Evolutionary conservation across 768 basidiomycete species (phyloP), one percentile per base, ranked within the genome.

Genomic region (Fomitopsis pulvina): DNA sequence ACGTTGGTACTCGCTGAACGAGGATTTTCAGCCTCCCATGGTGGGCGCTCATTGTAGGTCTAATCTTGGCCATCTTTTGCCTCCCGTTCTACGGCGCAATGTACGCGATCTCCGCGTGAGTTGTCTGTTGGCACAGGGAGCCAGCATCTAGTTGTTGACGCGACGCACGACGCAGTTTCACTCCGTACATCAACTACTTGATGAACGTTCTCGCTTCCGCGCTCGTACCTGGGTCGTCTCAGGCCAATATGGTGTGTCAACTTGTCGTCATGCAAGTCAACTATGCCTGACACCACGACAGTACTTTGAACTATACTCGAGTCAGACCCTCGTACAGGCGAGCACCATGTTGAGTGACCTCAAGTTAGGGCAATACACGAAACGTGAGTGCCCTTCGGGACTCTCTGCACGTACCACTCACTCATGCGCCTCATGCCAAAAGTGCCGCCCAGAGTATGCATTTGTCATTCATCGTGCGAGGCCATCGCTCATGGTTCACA

Each of bases 321-420:
- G 42, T 27, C 45, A 48, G 41, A 42, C 46, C 41, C 28, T 74
- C 29, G 59, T 64, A 20, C 77, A 80, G 60, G 73, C 74, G 18
- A 55, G 58, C 40, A 63, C 71, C 3, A 61, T 81, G 12, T 70
- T 80, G 44, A 70, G 77, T 9, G 81, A 83, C 55, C 69, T 83
- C 5, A 83, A 83, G 64, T 72, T 78, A 65, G 69, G 66, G 10
- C 72, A 73, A 58, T 68, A 73, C 55, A 73, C 74, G 11, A 83
- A 83, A 63, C 70, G 83, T 34, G 27, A 29, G 45, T 34, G 21
- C 12, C 41, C 41, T 8, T 40, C 8, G 8, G 41, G 12, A 4
- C 11, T 41, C 4, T 6, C 41, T 16, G 41, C 20, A 4, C 16
- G 41, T 9, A 8, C 8, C 20, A 5, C 7, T 41, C 24, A 26